phyloP scores from a whole-genome alignment of 768 basidiomycete species.

The Agaricus subrufescens region DNA sequence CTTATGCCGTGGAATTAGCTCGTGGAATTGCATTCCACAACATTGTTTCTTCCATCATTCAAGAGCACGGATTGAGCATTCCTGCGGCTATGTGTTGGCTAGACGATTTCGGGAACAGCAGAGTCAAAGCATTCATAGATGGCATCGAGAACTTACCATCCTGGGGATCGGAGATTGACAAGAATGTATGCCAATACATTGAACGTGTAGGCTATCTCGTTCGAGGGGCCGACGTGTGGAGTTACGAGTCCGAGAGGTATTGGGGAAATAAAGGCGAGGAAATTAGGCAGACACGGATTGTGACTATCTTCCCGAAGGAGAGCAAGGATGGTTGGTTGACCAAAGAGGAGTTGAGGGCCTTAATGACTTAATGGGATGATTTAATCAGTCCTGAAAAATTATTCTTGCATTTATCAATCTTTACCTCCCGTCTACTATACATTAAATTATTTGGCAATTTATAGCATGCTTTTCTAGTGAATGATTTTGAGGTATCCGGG shows the following conservation, averaged over 20 bases:
- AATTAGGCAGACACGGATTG: slow-evolving; percentile 16
- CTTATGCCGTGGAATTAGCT: slow-evolving; percentile 16
- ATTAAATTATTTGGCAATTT: background rate
- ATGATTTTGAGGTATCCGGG: slow-evolving; percentile 55
- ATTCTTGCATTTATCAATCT: slow-evolving; percentile 2
- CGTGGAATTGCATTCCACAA: slow-evolving; percentile 16
- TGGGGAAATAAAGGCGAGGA: slow-evolving; percentile 16
- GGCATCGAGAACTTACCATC: slow-evolving; percentile 10
- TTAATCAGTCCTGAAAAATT: too few species aligned
- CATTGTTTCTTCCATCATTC: slow-evolving; percentile 17
- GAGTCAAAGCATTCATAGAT: slow-evolving; percentile 9
- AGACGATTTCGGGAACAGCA: slow-evolving; percentile 1
- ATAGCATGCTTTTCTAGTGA: slow-evolving; percentile 56
- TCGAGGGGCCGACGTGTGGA: slow-evolving; percentile 13
- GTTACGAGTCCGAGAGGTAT: slow-evolving; percentile 5
- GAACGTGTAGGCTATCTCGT: slow-evolving; percentile 7
- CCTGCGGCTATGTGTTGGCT: slow-evolving; percentile 16
- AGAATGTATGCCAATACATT: slow-evolving; percentile 13
- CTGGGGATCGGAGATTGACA: slow-evolving; percentile 13
- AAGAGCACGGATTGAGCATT: slow-evolving; percentile 13
- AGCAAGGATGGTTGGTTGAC: slow-evolving; percentile 3
- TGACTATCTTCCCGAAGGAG: slow-evolving; percentile 15
- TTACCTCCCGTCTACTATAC: background rate
- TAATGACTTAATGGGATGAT: background rate
- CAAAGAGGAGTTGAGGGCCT: background rate